These are phyloP conservation scores for Elongisporangium senticosum DNA, from an alignment of 352 stramenopile species.

Conservation along the genomic window DNA sequence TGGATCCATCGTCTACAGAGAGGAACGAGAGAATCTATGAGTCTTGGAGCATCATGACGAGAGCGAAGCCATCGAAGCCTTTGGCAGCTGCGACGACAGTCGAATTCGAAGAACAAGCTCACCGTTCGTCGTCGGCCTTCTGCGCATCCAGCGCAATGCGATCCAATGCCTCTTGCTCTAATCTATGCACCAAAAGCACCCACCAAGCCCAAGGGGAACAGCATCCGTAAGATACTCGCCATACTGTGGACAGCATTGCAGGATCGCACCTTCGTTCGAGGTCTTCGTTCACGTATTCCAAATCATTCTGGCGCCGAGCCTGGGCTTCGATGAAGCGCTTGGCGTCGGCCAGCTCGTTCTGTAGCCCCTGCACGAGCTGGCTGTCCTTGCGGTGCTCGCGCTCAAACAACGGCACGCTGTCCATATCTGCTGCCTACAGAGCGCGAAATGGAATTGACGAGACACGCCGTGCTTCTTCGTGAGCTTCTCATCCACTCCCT, in stretches of 20 bases:
- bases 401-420: constrained; percentile 81
- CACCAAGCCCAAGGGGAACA: background rate
- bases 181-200: constrained; percentile 8
- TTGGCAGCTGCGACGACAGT: constrained; percentile 1
- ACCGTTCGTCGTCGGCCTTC: constrained; percentile 82
- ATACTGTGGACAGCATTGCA: constrained; percentile 1
- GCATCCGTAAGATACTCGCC: background rate
- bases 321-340: constrained; percentile 83
- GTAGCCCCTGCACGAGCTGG: constrained; percentile 75
- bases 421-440: constrained; percentile 55
- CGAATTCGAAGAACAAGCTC: constrained; percentile 4
- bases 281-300: constrained; percentile 86
- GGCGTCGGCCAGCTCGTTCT: constrained; percentile 79
- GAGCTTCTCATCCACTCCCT: constrained; percentile 5
- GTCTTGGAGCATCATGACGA: background rate
- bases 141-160: constrained; percentile 78
- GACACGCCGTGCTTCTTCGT: background rate
- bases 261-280: constrained; percentile 51
- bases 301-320: constrained; percentile 74
- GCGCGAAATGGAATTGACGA: constrained; percentile 1
- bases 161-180: constrained; percentile 80
- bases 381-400: constrained; percentile 82
- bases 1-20: constrained; percentile 53
- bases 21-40: constrained; percentile 3
- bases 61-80: background rate